These are phyloP conservation scores for Syzygium syzygioides DNA, from an alignment of 441 rosid genomes.

Conservation along the genomic window DNA sequence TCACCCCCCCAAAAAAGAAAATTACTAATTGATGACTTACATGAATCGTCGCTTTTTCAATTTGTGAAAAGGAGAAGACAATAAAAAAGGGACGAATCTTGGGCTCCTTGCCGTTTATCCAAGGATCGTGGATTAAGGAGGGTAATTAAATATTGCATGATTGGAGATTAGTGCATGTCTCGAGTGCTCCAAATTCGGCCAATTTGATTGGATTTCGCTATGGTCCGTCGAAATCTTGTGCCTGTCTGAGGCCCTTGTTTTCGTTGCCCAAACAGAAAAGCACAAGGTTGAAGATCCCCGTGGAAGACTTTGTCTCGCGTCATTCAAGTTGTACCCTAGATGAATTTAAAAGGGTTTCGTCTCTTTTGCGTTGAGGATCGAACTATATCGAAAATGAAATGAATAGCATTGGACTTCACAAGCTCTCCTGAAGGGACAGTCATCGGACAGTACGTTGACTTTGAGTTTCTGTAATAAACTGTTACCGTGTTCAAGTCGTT, in stretches of 20 bases:
- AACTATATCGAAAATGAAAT: background rate
- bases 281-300: background rate
- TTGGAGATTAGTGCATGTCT: background rate
- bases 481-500: background rate
- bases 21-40: background rate
- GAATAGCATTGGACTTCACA: background rate
- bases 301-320: background rate
- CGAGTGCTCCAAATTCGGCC: background rate
- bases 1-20: background rate
- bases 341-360: background rate
- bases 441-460: background rate
- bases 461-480: background rate
- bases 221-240: background rate
- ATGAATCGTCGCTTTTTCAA: background rate
- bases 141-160: background rate
- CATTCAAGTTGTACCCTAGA: background rate
- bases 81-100: background rate
- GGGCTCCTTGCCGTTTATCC: background rate
- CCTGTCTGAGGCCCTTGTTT: background rate
- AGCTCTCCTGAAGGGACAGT: background rate
- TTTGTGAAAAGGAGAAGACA: background rate
- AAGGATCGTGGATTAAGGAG: background rate
- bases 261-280: background rate
- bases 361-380: background rate
- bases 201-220: background rate